Conservation (phyloP, 2,329 filamentous ascomycete species). For the Juglanconis oblonga region DNA sequence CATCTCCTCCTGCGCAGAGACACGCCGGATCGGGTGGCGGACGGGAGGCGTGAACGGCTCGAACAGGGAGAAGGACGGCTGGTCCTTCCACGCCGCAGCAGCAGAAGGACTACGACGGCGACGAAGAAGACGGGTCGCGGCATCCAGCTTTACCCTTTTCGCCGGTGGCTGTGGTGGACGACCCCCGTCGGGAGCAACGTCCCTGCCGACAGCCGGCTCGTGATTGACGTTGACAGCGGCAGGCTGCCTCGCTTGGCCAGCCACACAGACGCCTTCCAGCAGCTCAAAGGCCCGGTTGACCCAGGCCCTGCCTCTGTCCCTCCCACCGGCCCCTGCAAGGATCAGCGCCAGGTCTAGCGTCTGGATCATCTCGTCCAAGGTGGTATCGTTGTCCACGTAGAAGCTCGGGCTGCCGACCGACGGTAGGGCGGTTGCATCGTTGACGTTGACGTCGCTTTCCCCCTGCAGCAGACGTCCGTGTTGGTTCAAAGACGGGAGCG, state of each 20-base stretch:
- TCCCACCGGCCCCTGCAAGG: constrained; percentile 62
- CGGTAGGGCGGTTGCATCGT: not conserved
- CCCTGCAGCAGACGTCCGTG: not conserved
- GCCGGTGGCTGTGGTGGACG: not conserved
- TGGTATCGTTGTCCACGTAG: constrained; percentile 16
- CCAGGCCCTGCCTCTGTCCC: constrained; percentile 45
- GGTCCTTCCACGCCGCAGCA: constrained; percentile 13
- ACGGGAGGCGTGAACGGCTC: constrained; percentile 43
- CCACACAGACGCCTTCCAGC: constrained; percentile 32
- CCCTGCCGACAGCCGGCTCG: not conserved
- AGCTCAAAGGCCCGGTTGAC: constrained; percentile 49
- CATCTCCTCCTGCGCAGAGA: constrained; percentile 49
- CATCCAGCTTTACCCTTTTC: not conserved
- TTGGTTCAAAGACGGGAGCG: constrained; percentile 22
- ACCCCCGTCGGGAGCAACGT: constrained; percentile 10
- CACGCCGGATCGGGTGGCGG: constrained; percentile 36
- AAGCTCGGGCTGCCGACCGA: not conserved
- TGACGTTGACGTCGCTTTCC: not conserved
- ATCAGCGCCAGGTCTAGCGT: constrained; percentile 75
- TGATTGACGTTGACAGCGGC: not conserved
- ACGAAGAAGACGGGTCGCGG: not conserved
- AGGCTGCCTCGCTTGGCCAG: not conserved
- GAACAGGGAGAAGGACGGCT: constrained; percentile 29
- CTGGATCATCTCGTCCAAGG: constrained; percentile 57
- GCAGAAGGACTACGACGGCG: not conserved